Conservation (phyloP, 805 yeast species). For the Candida succiphila region DNA sequence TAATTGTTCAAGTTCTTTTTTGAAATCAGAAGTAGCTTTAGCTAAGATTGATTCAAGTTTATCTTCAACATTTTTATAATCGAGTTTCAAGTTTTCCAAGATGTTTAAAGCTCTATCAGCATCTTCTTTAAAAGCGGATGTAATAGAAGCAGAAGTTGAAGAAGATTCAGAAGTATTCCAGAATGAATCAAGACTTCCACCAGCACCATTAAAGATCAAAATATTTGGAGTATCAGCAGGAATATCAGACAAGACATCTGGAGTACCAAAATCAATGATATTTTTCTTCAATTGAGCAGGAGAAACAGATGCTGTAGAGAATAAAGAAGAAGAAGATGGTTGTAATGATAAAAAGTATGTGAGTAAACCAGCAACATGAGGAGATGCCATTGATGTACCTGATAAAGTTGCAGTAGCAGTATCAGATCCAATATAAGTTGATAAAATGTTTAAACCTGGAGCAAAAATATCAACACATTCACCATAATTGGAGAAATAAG, state of each 20-base stretch:
- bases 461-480: slow-evolving; percentile 94
- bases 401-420: slow-evolving; percentile 74
- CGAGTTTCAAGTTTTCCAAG: slow-evolving; percentile 12
- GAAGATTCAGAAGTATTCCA: slow-evolving; percentile 29
- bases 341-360: slow-evolving; percentile 82
- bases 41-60: slow-evolving; percentile 12
- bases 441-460: slow-evolving; percentile 85
- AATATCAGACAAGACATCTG: slow-evolving; percentile 46
- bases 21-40: slow-evolving; percentile 9
- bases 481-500: slow-evolving; percentile 93
- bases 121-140: slow-evolving; percentile 6
- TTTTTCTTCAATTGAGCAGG: slow-evolving; percentile 73
- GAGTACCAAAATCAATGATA: slow-evolving; percentile 58
- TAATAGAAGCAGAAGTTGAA: not conserved
- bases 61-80: slow-evolving; percentile 10
- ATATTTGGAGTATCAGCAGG: slow-evolving; percentile 70
- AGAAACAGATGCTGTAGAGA: slow-evolving; percentile 46
- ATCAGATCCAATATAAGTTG: slow-evolving; percentile 73
- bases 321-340: slow-evolving; percentile 63
- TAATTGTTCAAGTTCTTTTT: not conserved
- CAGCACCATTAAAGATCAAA: slow-evolving; percentile 76
- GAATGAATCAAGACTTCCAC: slow-evolving; percentile 56
- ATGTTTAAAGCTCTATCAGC: slow-evolving; percentile 11
- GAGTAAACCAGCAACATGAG: slow-evolving; percentile 88
- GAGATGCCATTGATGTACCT: slow-evolving; percentile 98